A percentile compares a stretch with the other conserved stretches of the same genome.
These are phyloP conservation scores for Podospora pseudocomata DNA, from an alignment of 495 filamentous ascomycete genomes.

Conservation along the genomic window DNA sequence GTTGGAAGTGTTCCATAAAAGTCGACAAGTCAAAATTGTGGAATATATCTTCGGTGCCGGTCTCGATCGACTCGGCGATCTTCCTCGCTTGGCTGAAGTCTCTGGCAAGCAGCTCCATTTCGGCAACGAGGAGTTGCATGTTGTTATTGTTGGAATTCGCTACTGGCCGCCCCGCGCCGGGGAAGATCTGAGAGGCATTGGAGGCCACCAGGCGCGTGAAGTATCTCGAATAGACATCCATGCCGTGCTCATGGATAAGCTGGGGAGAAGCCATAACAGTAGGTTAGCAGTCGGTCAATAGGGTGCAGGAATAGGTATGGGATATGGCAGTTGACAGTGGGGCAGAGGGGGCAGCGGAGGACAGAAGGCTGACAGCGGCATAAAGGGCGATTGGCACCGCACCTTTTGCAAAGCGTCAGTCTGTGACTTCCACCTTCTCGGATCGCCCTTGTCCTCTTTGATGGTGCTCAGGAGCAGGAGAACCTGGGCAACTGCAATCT, in stretches of 20 bases:
- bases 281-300: conserved; percentile 10
- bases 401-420: conserved; percentile 89
- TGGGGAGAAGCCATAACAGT: conserved; percentile 31
- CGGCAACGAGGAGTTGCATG: conserved; percentile 61
- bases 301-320: conserved; percentile 3
- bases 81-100: conserved; percentile 79
- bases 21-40: conserved; percentile 88
- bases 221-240: conserved; percentile 93
- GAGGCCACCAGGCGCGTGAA: conserved; percentile 81
- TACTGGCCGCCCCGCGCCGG: conserved; percentile 62
- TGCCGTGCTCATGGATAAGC: conserved; percentile 92
- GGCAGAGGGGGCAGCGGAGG: not conserved
- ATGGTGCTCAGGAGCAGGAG: conserved; percentile 90
- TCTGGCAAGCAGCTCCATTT: conserved; percentile 78
- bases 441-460: conserved; percentile 82
- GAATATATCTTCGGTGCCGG: conserved; percentile 78
- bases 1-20: conserved; percentile 90
- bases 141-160: conserved; percentile 75
- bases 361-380: not conserved
- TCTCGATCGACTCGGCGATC: conserved; percentile 89
- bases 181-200: conserved; percentile 84
- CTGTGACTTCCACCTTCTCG: conserved; percentile 90
- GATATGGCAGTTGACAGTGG: not conserved
- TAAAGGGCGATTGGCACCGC: conserved; percentile 15
- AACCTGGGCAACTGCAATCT: conserved; percentile 91